phyloP scores from a whole-genome alignment of 305 asterid species.

The Rubia peregrina region DNA sequence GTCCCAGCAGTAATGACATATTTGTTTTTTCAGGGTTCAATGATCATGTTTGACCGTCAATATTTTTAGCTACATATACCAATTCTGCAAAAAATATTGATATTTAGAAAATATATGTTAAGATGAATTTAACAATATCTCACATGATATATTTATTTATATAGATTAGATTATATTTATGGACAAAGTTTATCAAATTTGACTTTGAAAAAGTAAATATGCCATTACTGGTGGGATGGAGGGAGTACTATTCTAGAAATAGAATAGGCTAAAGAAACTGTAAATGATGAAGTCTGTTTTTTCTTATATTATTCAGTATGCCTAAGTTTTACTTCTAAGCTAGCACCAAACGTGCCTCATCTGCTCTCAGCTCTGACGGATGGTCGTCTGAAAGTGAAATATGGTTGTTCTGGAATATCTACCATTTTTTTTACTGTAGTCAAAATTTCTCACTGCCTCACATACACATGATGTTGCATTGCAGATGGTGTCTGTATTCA shows the following conservation, averaged over 20 bases:
- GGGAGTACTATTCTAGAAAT: neutral
- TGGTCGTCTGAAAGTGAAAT: neutral
- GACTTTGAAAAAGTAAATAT: too few species aligned
- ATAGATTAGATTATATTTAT: too few species aligned
- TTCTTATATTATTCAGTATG: neutral
- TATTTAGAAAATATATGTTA: too few species aligned
- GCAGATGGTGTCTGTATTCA: slow-evolving; percentile 91
- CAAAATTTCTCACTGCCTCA: slow-evolving; percentile 7
- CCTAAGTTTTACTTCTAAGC: neutral
- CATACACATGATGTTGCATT: slow-evolving; percentile 26
- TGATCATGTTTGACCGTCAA: too few species aligned
- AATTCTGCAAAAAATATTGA: too few species aligned
- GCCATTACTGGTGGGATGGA: too few species aligned
- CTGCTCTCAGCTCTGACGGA: neutral
- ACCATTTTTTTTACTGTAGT: slow-evolving; percentile 4
- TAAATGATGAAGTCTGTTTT: neutral
- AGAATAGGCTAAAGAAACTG: neutral
- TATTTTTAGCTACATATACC: too few species aligned
- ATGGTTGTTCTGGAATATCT: neutral
- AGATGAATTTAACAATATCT: too few species aligned
- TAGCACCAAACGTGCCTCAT: neutral
- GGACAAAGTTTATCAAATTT: too few species aligned
- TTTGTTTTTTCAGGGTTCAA: too few species aligned
- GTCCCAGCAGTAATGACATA: too few species aligned
- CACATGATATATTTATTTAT: too few species aligned